phyloP scores from a whole-genome alignment of 169 alveolate genomes.

The Plasmodium blacklocki region DNA sequence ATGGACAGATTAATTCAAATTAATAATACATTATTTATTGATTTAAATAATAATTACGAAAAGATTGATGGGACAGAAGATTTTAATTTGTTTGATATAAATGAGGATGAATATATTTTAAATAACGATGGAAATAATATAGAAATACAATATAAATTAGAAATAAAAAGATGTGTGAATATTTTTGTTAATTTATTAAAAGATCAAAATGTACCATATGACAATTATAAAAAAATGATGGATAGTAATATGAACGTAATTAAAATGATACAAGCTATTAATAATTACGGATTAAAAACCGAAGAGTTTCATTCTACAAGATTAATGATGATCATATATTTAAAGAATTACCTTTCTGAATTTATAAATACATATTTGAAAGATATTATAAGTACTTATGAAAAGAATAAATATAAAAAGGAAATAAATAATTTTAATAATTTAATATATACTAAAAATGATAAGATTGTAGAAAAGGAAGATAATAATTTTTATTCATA shows the following conservation, averaged over 20 bases:
- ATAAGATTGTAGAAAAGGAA: neutral
- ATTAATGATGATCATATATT: slow-evolving; percentile 71
- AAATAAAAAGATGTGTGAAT: slow-evolving; percentile 49
- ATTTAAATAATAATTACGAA: slow-evolving; percentile 36
- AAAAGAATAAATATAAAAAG: slow-evolving; percentile 45
- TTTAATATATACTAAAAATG: slow-evolving; percentile 55
- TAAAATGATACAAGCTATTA: slow-evolving; percentile 61
- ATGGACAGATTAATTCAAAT: slow-evolving; percentile 43
- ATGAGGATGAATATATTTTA: slow-evolving; percentile 8
- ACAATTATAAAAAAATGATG: slow-evolving; percentile 23
- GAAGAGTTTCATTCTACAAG: slow-evolving; percentile 57
- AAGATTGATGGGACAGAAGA: slow-evolving; percentile 50
- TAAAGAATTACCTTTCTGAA: slow-evolving; percentile 41
- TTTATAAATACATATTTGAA: slow-evolving; percentile 45
- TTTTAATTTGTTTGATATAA: slow-evolving; percentile 44
- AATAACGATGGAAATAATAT: slow-evolving; percentile 6
- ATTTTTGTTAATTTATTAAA: slow-evolving; percentile 48
- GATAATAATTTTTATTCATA: neutral
- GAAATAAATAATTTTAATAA: slow-evolving; percentile 41
- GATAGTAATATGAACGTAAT: slow-evolving; percentile 26
- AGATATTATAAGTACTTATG: slow-evolving; percentile 22
- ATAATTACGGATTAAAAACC: slow-evolving; percentile 26
- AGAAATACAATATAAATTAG: slow-evolving; percentile 4
- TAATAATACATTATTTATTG: slow-evolving; percentile 38
- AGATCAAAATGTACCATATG: slow-evolving; percentile 46